Base-by-base conservation (phyloP, 495 filamentous ascomycete genomes). In the Pseudoneurospora amorphoporcata region DNA sequence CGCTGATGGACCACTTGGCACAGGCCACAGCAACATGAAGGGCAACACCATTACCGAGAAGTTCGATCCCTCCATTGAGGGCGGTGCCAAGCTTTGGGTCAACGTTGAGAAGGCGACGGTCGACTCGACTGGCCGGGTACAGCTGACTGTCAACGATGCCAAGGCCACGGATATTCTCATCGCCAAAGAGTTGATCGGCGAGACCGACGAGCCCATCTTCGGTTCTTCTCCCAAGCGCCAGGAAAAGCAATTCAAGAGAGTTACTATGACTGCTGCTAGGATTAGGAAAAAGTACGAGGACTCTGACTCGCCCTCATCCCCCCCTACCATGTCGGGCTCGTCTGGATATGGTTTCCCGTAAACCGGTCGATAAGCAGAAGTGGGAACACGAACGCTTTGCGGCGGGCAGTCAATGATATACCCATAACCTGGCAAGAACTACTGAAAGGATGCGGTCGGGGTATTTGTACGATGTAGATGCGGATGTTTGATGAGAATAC, bases 51-150 rank as follows among this genome's bases (percentile, higher is more conserved):
- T 84, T 10, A 70, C 90, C 8, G 76, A 81, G 14, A 80, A 76
- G 58, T 83, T 91, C 61, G 88, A 93, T 73, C 85, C 88, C 12
- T 81, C 86, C 17, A 84, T 88, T 29, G 78, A 82, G 8, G 92
- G 92, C 72, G 93, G 92, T 69, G 81, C 82, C 39, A 94, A 92
- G 80, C 78, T 90, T 38, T 90, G 86, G 83, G 87, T 91, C 42
- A 84, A 86, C 45, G 85, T 90, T 32, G 79, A 77, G 69, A 80
- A 77, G 23, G 91, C 90, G 16, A 82, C 76, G 29, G 80, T 94
- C 38, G 85, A 90, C 76, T 83, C 90, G 2, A 79, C 84, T 23
- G 92, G 92, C 41, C 83, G 84, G 70, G 84, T 94, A 41, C 74
- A 78, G 16, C 76, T 94, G 71, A 75, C 76, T 3, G 83, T 88